Evolutionary conservation across 768 basidiomycete genomes (phyloP), one percentile per base, ranked within the genome.

Genomic region (Naganishia antarctica): DNA sequence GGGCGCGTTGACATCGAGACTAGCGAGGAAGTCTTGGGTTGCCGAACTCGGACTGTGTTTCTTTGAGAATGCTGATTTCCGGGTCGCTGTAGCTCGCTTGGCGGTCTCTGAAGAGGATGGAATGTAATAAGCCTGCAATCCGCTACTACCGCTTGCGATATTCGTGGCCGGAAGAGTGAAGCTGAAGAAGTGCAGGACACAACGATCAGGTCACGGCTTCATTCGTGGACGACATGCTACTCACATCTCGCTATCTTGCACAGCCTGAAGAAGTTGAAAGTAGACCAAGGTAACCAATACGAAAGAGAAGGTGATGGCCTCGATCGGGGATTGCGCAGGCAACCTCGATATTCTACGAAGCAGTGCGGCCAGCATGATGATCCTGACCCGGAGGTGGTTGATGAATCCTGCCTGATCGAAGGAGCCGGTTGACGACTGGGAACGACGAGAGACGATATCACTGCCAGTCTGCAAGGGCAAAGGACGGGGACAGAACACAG

Each of bases 261-360:
- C 88, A 59, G 89, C 88, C 62, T 84, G 84, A 66, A 99, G 84
- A 69, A 96, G 83, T 73, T 94, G 91, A 77, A 98, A 96, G 78
- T 98, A 98, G 49, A 90, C 88, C 58, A 98, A 83, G 0, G 96
- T 98, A 23, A 89, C 88, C 65, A 93, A 76, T 72, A 92, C 85
- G 76, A 86, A 90, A 81, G 90, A 88, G 76, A 86, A 84, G 63
- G 96, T 91, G 68, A 96, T 91, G 8, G 88, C 88, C 73, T 97
- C 93, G 61, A 80, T 79, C 16, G 80, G 80, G 16, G 76, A 57
- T 37, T 57, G 53, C 53, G 53, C 37, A 2, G 53, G 53, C 53
- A 57, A 37, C 53, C 53, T 37, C 37, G 53, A 57, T 57, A 57
- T 57, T 34, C 53, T 57, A 37, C 53, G 53, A 31, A 57, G 53